Conservation (phyloP, 768 basidiomycete species). For the Mycena maculata region DNA sequence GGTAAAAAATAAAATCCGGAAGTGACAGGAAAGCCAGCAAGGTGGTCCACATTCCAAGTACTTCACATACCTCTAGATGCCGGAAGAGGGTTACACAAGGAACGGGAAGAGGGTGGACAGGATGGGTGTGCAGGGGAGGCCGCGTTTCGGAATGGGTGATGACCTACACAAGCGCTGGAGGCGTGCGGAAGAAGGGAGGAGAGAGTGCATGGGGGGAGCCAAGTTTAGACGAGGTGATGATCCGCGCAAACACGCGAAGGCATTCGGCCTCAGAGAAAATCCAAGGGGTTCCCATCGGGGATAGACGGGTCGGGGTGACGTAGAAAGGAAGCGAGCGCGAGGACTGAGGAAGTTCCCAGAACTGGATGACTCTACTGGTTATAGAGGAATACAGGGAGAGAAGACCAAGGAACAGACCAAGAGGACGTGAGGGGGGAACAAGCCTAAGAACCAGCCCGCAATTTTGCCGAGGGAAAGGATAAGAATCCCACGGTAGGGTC, state of each 20-base stretch:
- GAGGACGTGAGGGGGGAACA: not conserved
- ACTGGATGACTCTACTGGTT: no score
- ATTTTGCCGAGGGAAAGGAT: not conserved
- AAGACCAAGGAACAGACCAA: not conserved
- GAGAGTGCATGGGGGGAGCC: conserved; percentile 7
- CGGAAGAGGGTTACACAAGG: conserved; percentile 18
- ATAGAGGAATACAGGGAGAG: conserved; percentile 3
- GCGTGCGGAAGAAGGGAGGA: not conserved
- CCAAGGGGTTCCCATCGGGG: not conserved
- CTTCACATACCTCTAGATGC: conserved; percentile 21
- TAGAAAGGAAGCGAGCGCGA: no score
- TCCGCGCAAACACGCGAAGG: conserved; percentile 11
- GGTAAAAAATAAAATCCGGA: not conserved
- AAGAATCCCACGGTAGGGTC: not conserved
- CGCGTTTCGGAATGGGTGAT: conserved; percentile 8
- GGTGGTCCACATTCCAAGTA: not conserved
- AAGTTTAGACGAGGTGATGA: conserved; percentile 9
- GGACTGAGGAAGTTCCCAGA: not conserved
- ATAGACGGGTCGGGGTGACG: no score
- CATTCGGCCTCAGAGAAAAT: conserved; percentile 9
- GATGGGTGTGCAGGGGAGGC: conserved; percentile 19
- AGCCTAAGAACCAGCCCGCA: not conserved
- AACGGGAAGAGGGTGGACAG: conserved; percentile 7
- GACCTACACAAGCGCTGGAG: conserved; percentile 15
- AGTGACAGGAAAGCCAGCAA: not conserved